A percentile compares a stretch with the other conserved stretches of the same genome.
These are phyloP conservation scores for Eucalyptus rudis DNA, from an alignment of 345 rosid species.

Conservation along the genomic window DNA sequence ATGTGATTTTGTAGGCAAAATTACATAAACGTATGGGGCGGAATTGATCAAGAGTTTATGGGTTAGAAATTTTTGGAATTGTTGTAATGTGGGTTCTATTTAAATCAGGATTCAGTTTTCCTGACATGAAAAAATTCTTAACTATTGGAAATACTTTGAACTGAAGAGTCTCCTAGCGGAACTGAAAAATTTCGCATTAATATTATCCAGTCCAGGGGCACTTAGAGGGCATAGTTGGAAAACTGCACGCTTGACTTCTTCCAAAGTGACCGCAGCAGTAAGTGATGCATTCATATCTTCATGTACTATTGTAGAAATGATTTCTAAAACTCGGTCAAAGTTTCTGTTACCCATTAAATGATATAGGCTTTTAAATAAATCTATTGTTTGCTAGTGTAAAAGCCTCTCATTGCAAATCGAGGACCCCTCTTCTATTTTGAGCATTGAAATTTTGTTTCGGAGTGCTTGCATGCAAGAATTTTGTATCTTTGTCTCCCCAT, in stretches of 20 bases:
- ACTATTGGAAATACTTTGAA: fast-evolving
- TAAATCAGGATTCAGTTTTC: too few relatives aligned
- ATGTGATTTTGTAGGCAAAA: background rate
- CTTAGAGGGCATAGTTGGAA: background rate
- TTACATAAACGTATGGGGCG: background rate
- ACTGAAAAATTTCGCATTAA: fast-evolving
- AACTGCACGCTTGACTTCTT: background rate
- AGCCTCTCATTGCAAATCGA: background rate
- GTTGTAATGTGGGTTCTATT: background rate
- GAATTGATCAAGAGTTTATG: background rate
- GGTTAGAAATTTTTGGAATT: too few relatives aligned
- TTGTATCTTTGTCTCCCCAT: background rate
- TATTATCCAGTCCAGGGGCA: fast-evolving
- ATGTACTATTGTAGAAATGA: background rate
- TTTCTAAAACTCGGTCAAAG: too few relatives aligned
- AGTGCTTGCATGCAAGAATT: background rate
- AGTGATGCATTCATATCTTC: background rate
- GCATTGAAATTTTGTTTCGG: background rate
- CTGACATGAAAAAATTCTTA: too few relatives aligned
- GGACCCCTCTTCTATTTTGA: fast-evolving
- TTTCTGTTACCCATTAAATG: fast-evolving
- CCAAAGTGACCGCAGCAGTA: fast-evolving
- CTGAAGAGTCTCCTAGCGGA: background rate
- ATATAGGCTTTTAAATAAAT: too few relatives aligned
- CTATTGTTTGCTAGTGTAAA: fast-evolving